These are phyloP conservation scores for Phytophthora colocasiae DNA, from an alignment of 352 stramenopile species.

Conservation along the genomic window DNA sequence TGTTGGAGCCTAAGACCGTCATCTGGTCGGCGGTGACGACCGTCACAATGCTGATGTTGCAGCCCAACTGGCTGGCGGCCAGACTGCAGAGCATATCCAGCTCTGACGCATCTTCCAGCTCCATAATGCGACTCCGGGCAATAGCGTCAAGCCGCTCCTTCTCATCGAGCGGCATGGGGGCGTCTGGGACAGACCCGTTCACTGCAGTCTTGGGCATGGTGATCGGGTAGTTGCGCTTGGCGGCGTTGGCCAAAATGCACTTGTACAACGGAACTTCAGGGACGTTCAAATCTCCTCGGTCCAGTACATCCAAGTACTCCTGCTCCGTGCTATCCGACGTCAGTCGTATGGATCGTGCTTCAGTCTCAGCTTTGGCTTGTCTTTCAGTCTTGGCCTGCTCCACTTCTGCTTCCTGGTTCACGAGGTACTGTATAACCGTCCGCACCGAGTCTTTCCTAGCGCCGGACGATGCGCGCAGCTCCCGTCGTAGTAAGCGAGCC, in stretches of 20 bases:
- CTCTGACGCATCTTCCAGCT: conserved; percentile 56
- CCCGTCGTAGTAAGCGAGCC: conserved; percentile 29
- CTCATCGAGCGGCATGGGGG: conserved; percentile 51
- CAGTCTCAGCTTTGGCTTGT: conserved; percentile 1
- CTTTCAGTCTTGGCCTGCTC: conserved; percentile 10
- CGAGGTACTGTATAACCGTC: conserved; percentile 58
- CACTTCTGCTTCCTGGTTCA: conserved; percentile 39
- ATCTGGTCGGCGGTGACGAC: conserved; percentile 56
- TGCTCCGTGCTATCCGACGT: conserved; percentile 29
- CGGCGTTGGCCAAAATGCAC: conserved; percentile 52
- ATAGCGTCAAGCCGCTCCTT: conserved; percentile 51
- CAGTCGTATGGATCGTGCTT: conserved; percentile 16
- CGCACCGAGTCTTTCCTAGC: conserved; percentile 44
- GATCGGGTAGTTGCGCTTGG: conserved; percentile 49
- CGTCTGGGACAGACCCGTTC: conserved; percentile 30
- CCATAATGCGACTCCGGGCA: conserved; percentile 44
- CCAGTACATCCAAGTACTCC: conserved; percentile 34
- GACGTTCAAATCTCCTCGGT: conserved; percentile 6
- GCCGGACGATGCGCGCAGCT: conserved; percentile 31
- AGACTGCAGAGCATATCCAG: conserved; percentile 68
- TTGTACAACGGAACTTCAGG: conserved; percentile 40
- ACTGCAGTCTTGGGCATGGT: conserved; percentile 31
- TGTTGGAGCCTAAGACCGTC: conserved; percentile 45
- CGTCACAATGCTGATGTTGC: conserved; percentile 64
- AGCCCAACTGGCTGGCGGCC: conserved; percentile 53